Base-by-base conservation (phyloP, 2,329 filamentous ascomycete genomes). In the Chalaropsis ovoidea region DNA sequence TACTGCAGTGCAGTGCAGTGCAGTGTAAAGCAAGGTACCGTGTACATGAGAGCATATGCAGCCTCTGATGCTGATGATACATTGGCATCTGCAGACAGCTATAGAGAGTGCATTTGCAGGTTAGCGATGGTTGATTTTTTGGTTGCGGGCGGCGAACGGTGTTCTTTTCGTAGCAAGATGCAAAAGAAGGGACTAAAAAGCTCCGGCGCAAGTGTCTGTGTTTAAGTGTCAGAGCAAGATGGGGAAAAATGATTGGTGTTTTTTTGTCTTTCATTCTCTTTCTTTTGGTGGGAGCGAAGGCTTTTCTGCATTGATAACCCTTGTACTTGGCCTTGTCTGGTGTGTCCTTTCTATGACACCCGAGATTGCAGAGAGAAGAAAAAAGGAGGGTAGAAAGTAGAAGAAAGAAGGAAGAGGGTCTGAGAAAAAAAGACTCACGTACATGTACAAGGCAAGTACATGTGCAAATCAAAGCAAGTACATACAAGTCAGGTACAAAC, bases 151-250 rank as follows among this genome's bases (percentile, higher is more conserved):
- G 47, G 19, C n/a, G 45, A 47, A 10, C 45, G 22, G 35, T 11
- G 17, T 17, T 7, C 39, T 42, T n/a, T 31, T 31, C 6, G 31
- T 31, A 2, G 31, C 31, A 31, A 31, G 31, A 31, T 6, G 31
- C 31, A 24, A 45, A 42, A 62, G 39, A 22, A 45, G 35, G 11
- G 60, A 56, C 52, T 35, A 56, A 56, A 56, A 56, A 56, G 52
- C 52, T 56, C 52, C 52, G 52, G 24, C 22, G 47, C 47, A 49
- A 22, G 19, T 49, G 47, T 49, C 47, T 49, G 47, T 49, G 47
- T 49, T 49, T 15, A 49, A 49, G 47, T 31, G 35, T 42, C 58
- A 61, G 19, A 43, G n/a, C 11, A 61, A 7, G 24, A 24, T 19
- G 17, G 39, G 19, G 19, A 22, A 49, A n/a, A 49, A 49, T n/a